Conservation (phyloP, 1,139 yeast species). For the Kodamaea arcana region DNA sequence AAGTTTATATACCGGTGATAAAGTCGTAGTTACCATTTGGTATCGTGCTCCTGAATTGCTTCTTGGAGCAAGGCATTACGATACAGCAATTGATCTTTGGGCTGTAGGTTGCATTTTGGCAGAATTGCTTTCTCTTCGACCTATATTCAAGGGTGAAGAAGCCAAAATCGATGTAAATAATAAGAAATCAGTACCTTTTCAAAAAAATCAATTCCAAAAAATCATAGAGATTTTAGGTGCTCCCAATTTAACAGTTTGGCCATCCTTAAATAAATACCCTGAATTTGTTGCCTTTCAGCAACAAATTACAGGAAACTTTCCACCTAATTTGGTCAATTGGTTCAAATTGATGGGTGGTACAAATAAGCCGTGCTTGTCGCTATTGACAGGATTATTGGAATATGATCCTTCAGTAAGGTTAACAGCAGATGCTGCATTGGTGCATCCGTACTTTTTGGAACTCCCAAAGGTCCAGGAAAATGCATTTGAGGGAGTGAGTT, state of each 20-base stretch:
- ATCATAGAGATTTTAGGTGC: slow-evolving; percentile 89
- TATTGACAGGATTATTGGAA: slow-evolving; percentile 60
- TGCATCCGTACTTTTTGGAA: slow-evolving; percentile 72
- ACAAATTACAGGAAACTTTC: slow-evolving; percentile 51
- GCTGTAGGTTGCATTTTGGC: slow-evolving; percentile 97
- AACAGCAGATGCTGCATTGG: slow-evolving; percentile 64
- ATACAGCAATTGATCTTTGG: slow-evolving; percentile 95
- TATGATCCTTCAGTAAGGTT: slow-evolving; percentile 83
- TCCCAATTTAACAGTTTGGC: slow-evolving; percentile 76
- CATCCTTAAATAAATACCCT: slow-evolving; percentile 73
- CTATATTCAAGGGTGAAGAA: slow-evolving; percentile 96
- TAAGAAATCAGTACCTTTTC: slow-evolving; percentile 90
- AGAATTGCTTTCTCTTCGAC: slow-evolving; percentile 81
- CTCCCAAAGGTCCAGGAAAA: slow-evolving; percentile 65
- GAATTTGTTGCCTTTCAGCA: slow-evolving; percentile 64
- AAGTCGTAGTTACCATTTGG: slow-evolving; percentile 98
- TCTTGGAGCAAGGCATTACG: slow-evolving; percentile 87
- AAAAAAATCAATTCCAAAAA: slow-evolving; percentile 84
- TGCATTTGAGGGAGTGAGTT: slow-evolving; percentile 61
- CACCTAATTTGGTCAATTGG: slow-evolving; percentile 76
- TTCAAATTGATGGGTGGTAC: slow-evolving; percentile 75
- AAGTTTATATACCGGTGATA: slow-evolving; percentile 87
- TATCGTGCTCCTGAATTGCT: slow-evolving; percentile 93
- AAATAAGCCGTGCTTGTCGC: slow-evolving; percentile 61
- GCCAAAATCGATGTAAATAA: slow-evolving; percentile 81